Percentiles rank a stretch among this genome's conserved stretches.
Evolutionary conservation across 2,329 filamentous ascomycete genomes (phyloP).

Genomic region (Cercospora nicotianae): DNA sequence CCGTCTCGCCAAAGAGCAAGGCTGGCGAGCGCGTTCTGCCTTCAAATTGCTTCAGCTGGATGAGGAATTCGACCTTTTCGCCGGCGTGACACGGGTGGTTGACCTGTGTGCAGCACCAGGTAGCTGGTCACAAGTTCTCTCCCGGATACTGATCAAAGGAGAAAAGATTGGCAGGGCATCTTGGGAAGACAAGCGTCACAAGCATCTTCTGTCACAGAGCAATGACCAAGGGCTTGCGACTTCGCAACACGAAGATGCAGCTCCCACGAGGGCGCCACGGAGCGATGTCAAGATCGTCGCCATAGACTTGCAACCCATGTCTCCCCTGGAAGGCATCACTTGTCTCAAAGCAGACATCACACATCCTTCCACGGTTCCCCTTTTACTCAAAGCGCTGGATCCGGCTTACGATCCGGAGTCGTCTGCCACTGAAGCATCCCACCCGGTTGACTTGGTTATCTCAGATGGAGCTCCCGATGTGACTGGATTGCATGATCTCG

Average conservation of each 20-base stretch:
- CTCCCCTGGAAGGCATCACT: constrained; percentile 85
- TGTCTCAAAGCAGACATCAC: constrained; percentile 95
- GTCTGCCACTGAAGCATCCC: constrained; percentile 53
- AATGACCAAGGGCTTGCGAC: not conserved
- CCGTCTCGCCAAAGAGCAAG: constrained; percentile 95
- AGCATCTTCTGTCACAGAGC: constrained; percentile 36
- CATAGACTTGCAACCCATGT: constrained; percentile 95
- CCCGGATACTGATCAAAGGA: constrained; percentile 86
- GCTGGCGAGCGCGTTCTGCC: constrained; percentile 92
- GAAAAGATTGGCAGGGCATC: constrained; percentile 83
- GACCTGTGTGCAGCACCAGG: constrained; percentile 95
- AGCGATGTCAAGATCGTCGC: constrained; percentile 84
- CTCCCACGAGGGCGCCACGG: constrained; percentile 22
- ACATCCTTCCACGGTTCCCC: constrained; percentile 89
- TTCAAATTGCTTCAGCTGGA: constrained; percentile 97
- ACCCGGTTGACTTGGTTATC: constrained; percentile 88
- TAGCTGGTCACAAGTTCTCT: constrained; percentile 96
- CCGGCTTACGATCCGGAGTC: constrained; percentile 52
- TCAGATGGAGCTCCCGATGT: constrained; percentile 96
- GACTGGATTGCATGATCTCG: constrained; percentile 92
- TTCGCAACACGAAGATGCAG: not conserved
- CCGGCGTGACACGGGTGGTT: constrained; percentile 85
- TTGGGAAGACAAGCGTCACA: constrained; percentile 81
- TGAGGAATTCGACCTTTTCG: constrained; percentile 92
- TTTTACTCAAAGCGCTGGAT: constrained; percentile 82